These are phyloP conservation scores for Cryphonectria nitschkei DNA, from an alignment of 2,329 filamentous ascomycete species.

Conservation along the genomic window DNA sequence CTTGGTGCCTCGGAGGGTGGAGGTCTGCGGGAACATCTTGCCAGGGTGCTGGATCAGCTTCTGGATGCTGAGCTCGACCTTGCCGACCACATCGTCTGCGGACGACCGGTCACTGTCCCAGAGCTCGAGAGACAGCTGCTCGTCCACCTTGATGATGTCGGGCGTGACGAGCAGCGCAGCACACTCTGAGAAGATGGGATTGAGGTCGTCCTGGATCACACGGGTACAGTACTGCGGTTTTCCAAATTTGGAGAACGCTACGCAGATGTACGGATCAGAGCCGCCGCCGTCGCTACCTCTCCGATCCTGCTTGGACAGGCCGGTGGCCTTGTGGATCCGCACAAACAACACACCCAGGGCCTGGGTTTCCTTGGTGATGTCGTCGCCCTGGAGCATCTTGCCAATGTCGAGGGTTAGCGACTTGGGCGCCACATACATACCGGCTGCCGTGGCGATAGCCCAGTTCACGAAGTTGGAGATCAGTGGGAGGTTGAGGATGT, in stretches of 20 bases:
- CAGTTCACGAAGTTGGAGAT: slow-evolving; percentile 98
- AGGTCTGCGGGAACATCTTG: slow-evolving; percentile 88
- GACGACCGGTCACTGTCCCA: slow-evolving; percentile 96
- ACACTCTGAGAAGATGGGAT: slow-evolving; percentile 90
- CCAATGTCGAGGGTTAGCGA: slow-evolving; percentile 90
- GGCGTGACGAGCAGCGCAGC: slow-evolving; percentile 84
- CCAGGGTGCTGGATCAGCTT: slow-evolving; percentile 94
- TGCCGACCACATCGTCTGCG: slow-evolving; percentile 93
- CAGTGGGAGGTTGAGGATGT: slow-evolving; percentile 86
- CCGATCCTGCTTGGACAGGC: slow-evolving; percentile 87
- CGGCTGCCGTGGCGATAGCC: slow-evolving; percentile 83
- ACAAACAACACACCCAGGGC: slow-evolving; percentile 92
- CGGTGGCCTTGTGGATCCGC: slow-evolving; percentile 84
- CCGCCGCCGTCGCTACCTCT: slow-evolving; percentile 84
- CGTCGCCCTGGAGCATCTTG: slow-evolving; percentile 88
- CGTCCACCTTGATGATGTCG: slow-evolving; percentile 89
- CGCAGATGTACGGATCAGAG: slow-evolving; percentile 92
- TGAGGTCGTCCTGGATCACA: slow-evolving; percentile 92
- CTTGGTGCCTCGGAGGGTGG: slow-evolving; percentile 80
- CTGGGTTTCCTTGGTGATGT: slow-evolving; percentile 85
- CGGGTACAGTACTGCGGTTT: slow-evolving; percentile 98
- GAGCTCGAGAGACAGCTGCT: slow-evolving; percentile 89
- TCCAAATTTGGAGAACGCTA: slow-evolving; percentile 93
- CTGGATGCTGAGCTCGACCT: slow-evolving; percentile 90
- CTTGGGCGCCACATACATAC: slow-evolving; percentile 93